Evolutionary conservation across 1,139 yeast genomes (phyloP), one percentile per base, ranked within the genome.

Genomic region (Candida dubliniensis): DNA sequence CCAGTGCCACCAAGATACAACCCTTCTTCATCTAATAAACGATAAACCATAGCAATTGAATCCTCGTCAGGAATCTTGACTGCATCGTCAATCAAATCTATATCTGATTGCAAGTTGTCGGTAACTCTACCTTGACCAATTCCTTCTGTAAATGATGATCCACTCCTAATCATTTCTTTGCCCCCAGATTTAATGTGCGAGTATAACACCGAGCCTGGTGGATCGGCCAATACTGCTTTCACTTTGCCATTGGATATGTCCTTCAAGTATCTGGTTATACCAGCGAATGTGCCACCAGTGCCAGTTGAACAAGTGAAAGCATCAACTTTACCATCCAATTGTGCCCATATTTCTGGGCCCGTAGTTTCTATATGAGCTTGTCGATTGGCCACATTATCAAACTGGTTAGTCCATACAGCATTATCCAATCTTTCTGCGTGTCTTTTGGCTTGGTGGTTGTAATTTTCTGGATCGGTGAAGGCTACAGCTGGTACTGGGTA

Each of bases 51-150:
- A 39, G 73, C 80, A 55, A 91, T 88, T 31, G 87, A 76, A 11
- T 80, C 77, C 54, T 82, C 83, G 63, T 90, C 97, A 1, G 90
- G 79, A 43, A 90, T 81, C 50, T 78, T 76, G 43, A 87, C 65
- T 7, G 91, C 93, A 56, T 87, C 96, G 56, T 89, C 86, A 40
- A 87, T 76, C 18, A 78, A 58, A 13, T 76, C 84, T 30, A 89
- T 66, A 51, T 88, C 96, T 32, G 82, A 87, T 34, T 74, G 72
- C 65, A 90, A 76, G 62, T 90, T 90, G 50, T 80, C 86, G 8
- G 97, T 90, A 55, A 90, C 85, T 56, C 97, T 77, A 39, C 96
- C 96, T 66, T 90, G 97, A 31, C 97, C 97, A 66, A 90, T 88
- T 34, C 97, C 97, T 67, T 90, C 97, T 13, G 96, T 90, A 64